Conservation (phyloP, 2,329 filamentous ascomycete genomes). For the Lachnellula arida region DNA sequence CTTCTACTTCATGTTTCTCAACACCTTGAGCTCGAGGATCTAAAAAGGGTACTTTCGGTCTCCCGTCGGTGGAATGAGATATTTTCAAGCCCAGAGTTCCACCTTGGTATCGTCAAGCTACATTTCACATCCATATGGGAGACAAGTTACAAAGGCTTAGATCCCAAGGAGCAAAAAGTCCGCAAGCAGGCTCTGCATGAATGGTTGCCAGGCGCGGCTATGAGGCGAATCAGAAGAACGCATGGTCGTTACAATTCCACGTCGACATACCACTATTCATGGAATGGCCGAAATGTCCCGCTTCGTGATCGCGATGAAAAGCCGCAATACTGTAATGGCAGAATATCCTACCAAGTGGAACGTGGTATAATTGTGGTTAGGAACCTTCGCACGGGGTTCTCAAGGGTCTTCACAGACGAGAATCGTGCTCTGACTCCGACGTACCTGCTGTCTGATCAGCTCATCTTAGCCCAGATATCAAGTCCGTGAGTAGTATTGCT, state of each 20-base stretch:
- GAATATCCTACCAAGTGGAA: conserved; percentile 12
- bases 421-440: conserved; percentile 6
- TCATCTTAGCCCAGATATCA: conserved; percentile 9
- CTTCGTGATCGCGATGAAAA: not conserved
- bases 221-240: conserved; percentile 2
- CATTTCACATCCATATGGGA: conserved; percentile 1
- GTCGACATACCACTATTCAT: conserved; percentile 1
- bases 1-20: conserved; percentile 15
- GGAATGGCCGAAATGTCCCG: not conserved
- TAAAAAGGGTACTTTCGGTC: conserved; percentile 20
- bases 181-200: not conserved
- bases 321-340: conserved; percentile 21
- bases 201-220: conserved; percentile 4
- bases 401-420: conserved; percentile 1
- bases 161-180: not conserved
- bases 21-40: conserved; percentile 23
- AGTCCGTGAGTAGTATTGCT: conserved; percentile 4
- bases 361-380: conserved; percentile 9
- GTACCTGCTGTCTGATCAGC: conserved; percentile 20
- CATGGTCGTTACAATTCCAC: conserved; percentile 3
- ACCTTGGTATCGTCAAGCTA: conserved; percentile 2
- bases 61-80: conserved; percentile 19
- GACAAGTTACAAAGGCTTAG: not conserved
- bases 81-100: conserved; percentile 18
- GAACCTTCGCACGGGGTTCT: conserved; percentile 9